Evolutionary conservation across 768 basidiomycete species (phyloP), one percentile per base, ranked within the genome.

Genomic region (Suillus brevipes): DNA sequence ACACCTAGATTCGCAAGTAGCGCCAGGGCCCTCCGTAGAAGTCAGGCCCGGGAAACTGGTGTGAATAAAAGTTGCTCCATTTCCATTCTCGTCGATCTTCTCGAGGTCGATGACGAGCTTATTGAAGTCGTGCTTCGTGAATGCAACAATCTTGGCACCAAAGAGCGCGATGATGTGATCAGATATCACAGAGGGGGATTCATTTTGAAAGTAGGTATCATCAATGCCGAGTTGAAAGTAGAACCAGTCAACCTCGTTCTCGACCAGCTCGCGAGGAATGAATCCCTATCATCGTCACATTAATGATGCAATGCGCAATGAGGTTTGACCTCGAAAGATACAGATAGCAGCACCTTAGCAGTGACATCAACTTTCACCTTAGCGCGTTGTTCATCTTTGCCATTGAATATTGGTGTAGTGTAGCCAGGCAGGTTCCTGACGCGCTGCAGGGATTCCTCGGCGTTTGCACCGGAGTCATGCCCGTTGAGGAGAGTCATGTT

Each of bases 21-120:
- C 85, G 36, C 96, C 95, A 1, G 96, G 96, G 1, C 96, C 96
- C 64, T 92, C 89, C 3, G 83, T 90, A 53, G 86, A 80, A 1
- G 90, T 97, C 60, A 90, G 79, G 49, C 96, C 96, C 2, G 96
- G 92, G 18, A 88, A 81, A 67, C 89, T 91, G 20, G 93, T 94
- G 77, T 98, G 94, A 68, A 98, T 97, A 78, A 96, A 98, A 0
- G 94, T 94, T n/a, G 97, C 93, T 66, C 95, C 89, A 68, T 86
- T 87, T 37, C 88, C 90, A 34, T 87, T 84, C 65, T 89, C 86
- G 70, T 93, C 91, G 73, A 97, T 88, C 73, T 89, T 91, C 80
- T 97, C 96, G 69, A 99, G 89, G 77, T 99, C 96, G 73, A 99
- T 98, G 67, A 95, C 91, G 52, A 99, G 90, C 71, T 90, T 86